Evolutionary conservation across 2,329 filamentous ascomycete genomes (phyloP).

Genomic region (Hypoxylon sp.): DNA sequence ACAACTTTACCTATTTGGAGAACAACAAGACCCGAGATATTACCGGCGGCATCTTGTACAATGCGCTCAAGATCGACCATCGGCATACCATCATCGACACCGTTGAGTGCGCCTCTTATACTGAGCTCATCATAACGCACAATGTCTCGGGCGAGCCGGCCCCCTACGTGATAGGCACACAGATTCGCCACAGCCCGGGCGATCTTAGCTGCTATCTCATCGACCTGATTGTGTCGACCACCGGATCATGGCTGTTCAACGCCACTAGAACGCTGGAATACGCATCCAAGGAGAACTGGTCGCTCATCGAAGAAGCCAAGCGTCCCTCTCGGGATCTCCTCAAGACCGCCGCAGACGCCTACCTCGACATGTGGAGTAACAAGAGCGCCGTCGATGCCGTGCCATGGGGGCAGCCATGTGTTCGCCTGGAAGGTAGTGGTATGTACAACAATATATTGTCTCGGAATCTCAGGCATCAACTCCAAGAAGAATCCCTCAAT

Average conservation of each 20-base stretch:
- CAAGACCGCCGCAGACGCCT: constrained; percentile 56
- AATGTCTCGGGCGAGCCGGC: constrained; percentile 42
- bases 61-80: constrained; percentile 50
- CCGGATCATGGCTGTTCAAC: constrained; percentile 58
- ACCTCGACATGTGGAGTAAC: constrained; percentile 57
- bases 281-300: constrained; percentile 53
- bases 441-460: too few species aligned
- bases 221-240: constrained; percentile 55
- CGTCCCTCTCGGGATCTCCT: constrained; percentile 52
- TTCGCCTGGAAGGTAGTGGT: constrained; percentile 50
- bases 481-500: too few species aligned
- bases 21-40: constrained; percentile 52
- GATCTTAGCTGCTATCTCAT: constrained; percentile 52
- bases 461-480: too few species aligned
- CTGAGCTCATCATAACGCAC: constrained; percentile 50
- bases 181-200: constrained; percentile 53
- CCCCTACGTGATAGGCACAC: constrained; percentile 55
- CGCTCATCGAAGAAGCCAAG: constrained; percentile 50
- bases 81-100: constrained; percentile 54
- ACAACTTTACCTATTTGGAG: constrained; percentile 53
- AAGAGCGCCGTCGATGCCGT: constrained; percentile 51
- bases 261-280: constrained; percentile 55
- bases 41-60: constrained; percentile 47
- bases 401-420: constrained; percentile 57
- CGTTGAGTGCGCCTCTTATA: constrained; percentile 53